These are phyloP conservation scores for Linnemannia zychae DNA, from an alignment of 192 early-diverging fungal genomes.

Conservation along the genomic window DNA sequence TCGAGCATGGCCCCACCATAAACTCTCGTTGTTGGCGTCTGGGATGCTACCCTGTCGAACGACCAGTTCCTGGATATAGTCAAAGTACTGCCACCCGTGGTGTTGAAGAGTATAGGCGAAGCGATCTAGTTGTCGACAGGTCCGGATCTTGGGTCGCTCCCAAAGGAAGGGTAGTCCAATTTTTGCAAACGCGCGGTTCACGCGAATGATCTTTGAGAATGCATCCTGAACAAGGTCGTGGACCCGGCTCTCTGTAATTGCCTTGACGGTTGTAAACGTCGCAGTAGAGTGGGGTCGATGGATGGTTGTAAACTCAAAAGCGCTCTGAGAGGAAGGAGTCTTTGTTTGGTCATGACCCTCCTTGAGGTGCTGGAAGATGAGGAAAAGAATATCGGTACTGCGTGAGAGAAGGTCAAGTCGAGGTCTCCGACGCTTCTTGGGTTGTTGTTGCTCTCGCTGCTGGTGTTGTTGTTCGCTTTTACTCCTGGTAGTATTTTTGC, in stretches of 20 bases:
- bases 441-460: not conserved
- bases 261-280: constrained; percentile 1
- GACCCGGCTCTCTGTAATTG: constrained; percentile 14
- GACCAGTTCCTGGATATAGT: constrained; percentile 20
- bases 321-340: not conserved
- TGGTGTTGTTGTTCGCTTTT: not conserved
- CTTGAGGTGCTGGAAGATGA: constrained; percentile 14
- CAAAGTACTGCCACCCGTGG: constrained; percentile 21
- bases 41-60: constrained; percentile 20
- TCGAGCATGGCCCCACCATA: constrained; percentile 31
- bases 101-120: constrained; percentile 25
- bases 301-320: not conserved
- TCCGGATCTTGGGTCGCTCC: constrained; percentile 24
- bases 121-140: constrained; percentile 17
- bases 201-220: constrained; percentile 17
- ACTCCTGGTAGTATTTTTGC: no score
- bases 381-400: constrained; percentile 17
- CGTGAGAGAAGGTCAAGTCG: constrained; percentile 18
- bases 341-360: not conserved
- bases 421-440: constrained; percentile 1
- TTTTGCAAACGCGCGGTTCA: constrained; percentile 18
- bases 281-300: constrained; percentile 6
- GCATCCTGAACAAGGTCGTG: constrained; percentile 30
- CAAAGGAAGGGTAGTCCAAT: constrained; percentile 18
- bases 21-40: constrained; percentile 12